phyloP scores from a whole-genome alignment of 129 eudicot genomes.

The Chrysanthemum makinoi region DNA sequence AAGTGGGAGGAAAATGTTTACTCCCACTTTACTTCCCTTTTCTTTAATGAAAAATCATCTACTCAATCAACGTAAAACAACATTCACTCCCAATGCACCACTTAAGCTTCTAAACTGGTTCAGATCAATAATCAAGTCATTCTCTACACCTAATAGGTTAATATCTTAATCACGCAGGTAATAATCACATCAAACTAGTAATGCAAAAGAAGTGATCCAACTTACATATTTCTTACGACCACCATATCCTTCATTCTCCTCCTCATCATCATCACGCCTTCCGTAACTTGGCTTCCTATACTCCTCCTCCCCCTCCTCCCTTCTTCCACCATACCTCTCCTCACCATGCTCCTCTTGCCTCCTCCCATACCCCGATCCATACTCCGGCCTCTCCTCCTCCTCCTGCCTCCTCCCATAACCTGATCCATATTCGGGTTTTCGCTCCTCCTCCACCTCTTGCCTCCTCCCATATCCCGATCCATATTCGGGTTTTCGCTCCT shows the following conservation, averaged over 20 bases:
- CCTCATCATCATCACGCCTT: constrained; percentile 45
- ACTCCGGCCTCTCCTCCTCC: constrained; percentile 34
- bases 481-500: constrained; percentile 31
- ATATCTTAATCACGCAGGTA: background rate
- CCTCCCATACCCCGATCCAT: constrained; percentile 31
- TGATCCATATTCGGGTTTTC: constrained; percentile 42
- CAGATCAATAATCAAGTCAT: background rate
- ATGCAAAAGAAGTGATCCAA: background rate
- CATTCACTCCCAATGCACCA: background rate
- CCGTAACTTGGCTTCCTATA: constrained; percentile 29
- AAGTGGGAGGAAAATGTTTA: no score
- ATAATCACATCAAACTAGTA: constrained; percentile 8
- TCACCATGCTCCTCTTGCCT: constrained; percentile 20
- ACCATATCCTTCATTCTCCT: constrained; percentile 46
- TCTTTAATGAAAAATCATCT: no score
- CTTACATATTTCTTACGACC: constrained; percentile 84
- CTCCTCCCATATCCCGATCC: constrained; percentile 52
- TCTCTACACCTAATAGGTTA: background rate
- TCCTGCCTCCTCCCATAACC: constrained; percentile 47
- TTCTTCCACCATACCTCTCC: constrained; percentile 38
- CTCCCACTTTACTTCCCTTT: no score
- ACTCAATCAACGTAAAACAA: background rate
- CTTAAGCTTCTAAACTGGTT: constrained; percentile 12
- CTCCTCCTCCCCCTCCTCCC: constrained; percentile 30
- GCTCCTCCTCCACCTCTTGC: constrained; percentile 25